Conservation (phyloP, 371 early-diverging fungal genomes). For the Circinella umbellata region DNA sequence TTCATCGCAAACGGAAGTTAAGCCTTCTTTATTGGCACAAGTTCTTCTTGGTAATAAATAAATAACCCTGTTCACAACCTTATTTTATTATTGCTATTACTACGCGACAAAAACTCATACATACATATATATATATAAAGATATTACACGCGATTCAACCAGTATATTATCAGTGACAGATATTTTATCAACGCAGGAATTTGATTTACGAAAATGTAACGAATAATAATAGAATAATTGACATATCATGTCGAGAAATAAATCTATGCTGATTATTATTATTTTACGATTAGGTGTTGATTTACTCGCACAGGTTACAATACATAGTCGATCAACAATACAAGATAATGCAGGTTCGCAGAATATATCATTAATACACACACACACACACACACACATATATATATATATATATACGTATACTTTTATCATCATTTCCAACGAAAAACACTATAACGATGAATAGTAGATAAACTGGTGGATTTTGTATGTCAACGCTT, state of each 20-base stretch:
- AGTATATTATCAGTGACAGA: conserved; percentile 20
- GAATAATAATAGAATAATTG: background rate
- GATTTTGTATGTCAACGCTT: conserved; percentile 17
- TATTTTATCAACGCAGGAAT: conserved; percentile 20
- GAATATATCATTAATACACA: background rate
- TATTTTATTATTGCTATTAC: background rate
- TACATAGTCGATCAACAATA: conserved; percentile 30
- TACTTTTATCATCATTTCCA: too few species aligned
- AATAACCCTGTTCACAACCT: conserved; percentile 12
- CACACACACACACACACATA: too few species aligned
- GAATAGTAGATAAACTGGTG: conserved; percentile 15
- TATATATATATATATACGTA: too few species aligned
- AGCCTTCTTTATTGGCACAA: conserved; percentile 40
- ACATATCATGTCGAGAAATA: background rate
- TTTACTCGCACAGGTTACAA: conserved; percentile 32
- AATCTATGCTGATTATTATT: background rate
- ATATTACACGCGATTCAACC: conserved; percentile 13
- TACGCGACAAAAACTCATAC: background rate
- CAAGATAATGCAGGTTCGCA: conserved; percentile 28
- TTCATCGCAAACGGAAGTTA: conserved; percentile 32
- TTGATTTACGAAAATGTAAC: conserved; percentile 24
- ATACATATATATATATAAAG: background rate
- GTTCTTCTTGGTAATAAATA: conserved; percentile 31
- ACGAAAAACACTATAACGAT: too few species aligned
- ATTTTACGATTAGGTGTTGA: conserved; percentile 23